Conservation (phyloP, 2,329 filamentous ascomycete species). For the Aureobasidium vineae region DNA sequence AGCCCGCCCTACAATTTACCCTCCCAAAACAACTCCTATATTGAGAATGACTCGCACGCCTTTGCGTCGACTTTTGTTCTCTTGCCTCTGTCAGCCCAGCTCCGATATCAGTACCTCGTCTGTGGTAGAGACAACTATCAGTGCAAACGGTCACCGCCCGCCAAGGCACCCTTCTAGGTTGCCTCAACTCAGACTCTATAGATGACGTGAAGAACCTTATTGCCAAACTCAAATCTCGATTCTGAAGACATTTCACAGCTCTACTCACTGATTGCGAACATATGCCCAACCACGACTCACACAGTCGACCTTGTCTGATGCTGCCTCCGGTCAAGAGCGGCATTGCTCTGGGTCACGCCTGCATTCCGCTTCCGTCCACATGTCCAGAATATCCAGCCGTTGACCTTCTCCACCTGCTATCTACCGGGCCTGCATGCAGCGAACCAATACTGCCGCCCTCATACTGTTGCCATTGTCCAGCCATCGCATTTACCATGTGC, state of each 20-base stretch:
- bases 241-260: not conserved
- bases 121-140: conserved; percentile 15
- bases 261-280: not conserved
- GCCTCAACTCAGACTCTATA: not conserved
- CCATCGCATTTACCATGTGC: not conserved
- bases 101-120: not conserved
- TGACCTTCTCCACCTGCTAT: not conserved
- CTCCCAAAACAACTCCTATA: conserved; percentile 1
- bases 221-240: not conserved
- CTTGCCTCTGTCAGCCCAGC: not conserved
- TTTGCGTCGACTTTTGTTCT: not conserved
- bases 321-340: not conserved
- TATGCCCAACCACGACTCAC: not conserved
- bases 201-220: conserved; percentile 1
- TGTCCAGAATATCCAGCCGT: conserved; percentile 15
- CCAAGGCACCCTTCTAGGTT: conserved; percentile 1
- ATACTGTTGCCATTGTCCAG: conserved; percentile 4
- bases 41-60: not conserved
- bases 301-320: not conserved
- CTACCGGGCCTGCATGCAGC: conserved; percentile 19
- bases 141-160: not conserved
- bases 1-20: conserved; percentile 8
- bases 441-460: not conserved
- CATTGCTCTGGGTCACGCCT: not conserved
- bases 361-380: conserved; percentile 19